These are phyloP conservation scores for Circinella minor DNA, from an alignment of 371 early-diverging fungal genomes.

Conservation along the genomic window DNA sequence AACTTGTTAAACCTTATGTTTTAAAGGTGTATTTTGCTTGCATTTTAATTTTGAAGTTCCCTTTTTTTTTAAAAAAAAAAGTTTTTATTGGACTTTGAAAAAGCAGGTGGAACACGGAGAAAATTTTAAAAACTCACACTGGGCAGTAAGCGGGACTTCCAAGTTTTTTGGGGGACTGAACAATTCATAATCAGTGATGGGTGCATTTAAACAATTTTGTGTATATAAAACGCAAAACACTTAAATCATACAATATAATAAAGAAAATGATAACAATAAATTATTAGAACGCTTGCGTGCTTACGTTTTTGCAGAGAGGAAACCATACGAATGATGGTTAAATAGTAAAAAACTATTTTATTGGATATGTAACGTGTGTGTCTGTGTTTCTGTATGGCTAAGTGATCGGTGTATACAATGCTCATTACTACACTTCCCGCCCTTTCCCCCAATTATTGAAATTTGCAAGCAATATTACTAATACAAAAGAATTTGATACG, in stretches of 20 bases:
- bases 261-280: background rate
- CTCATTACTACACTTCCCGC: too few relatives aligned
- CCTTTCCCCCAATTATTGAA: too few relatives aligned
- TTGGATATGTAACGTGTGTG: too few relatives aligned
- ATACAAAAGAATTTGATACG: too few relatives aligned
- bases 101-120: background rate
- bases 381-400: too few relatives aligned
- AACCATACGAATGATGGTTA: too few relatives aligned
- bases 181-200: conserved; percentile 14
- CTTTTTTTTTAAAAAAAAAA: too few relatives aligned
- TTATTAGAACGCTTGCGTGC: too few relatives aligned
- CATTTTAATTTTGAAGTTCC: background rate
- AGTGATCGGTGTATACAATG: too few relatives aligned
- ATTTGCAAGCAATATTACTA: too few relatives aligned
- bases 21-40: conserved; percentile 4
- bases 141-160: conserved; percentile 22
- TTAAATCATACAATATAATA: background rate
- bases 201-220: conserved; percentile 7
- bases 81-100: background rate
- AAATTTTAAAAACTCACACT: conserved; percentile 7
- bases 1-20: conserved; percentile 3
- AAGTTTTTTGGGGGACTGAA: conserved; percentile 22
- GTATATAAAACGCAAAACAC: background rate
- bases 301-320: too few relatives aligned
- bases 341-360: too few relatives aligned